Evolutionary conservation across 148 eudicot species (phyloP), one percentile per base, ranked within the genome.

Genomic region (Cornus kousa): DNA sequence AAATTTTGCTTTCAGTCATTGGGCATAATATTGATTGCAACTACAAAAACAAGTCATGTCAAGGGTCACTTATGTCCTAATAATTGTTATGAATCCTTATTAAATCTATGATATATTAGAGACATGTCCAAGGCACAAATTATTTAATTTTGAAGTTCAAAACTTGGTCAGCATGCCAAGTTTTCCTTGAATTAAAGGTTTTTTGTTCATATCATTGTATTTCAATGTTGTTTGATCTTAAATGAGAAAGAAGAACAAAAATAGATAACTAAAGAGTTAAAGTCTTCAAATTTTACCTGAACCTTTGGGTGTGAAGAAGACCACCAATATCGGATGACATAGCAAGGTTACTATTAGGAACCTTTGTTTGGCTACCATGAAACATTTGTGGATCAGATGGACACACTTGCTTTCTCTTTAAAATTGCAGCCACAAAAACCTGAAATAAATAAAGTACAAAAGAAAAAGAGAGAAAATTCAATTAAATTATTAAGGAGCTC

Each of bases 341-440:
- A 73, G 69, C 72, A 71, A 66, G 53, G 70, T 66, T 79, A 64
- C 43, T 66, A 77, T 69, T 77, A 60, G 79, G 78, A 23, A 67
- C 55, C 67, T 81, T 86, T 80, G 60, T 79, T 83, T 82, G 82
- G 81, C 82, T 87, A 80, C 93, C 91, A 85, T 89, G 88, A 83
- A 92, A 91, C 86, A 80, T 71, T 83, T 88, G 88, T 79, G 87
- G 84, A 83, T 92, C 79, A 66, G 90, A 83, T 77, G 97, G 93
- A 78, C 84, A 82, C 23, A 77, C 87, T 82, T 84, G 86, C 77
- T 93, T 92, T 81, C 98, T 88, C 81, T 94, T 94, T 67, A 85
- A 76, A 83, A 82, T 79, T 88, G 98, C 98, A 81, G 98, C 98
- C 87, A 94, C 97, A 79, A 93, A 60, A 71, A 94, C 98, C 98